A percentile compares a stretch with the other conserved stretches of the same genome.
These are phyloP conservation scores for Pistacia integerrima DNA, from an alignment of 345 rosid genomes.

Conservation along the genomic window DNA sequence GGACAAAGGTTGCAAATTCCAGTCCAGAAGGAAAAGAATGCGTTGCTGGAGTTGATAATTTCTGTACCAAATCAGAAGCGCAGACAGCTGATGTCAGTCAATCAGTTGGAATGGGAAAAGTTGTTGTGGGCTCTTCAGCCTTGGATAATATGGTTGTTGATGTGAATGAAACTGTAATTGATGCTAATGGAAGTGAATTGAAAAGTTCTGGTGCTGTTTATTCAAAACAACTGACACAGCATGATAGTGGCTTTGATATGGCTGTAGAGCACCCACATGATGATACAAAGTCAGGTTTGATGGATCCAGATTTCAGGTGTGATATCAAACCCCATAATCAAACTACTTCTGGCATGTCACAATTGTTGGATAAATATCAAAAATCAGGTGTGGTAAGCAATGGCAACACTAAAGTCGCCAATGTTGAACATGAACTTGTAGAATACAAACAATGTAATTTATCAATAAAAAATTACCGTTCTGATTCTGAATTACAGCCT, in stretches of 20 bases:
- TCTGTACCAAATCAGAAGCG: not conserved
- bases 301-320: conserved; percentile 20
- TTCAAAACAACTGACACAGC: conserved; percentile 21
- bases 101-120: conserved; percentile 25
- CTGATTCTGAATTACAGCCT: conserved; percentile 22
- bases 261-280: conserved; percentile 24
- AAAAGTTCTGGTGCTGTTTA: conserved; percentile 19
- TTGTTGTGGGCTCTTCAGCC: conserved; percentile 14
- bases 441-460: conserved; percentile 19
- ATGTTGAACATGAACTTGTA: conserved; percentile 22
- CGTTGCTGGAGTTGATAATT: no score
- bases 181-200: conserved; percentile 14
- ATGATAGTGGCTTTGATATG: conserved; percentile 29
- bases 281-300: conserved; percentile 16
- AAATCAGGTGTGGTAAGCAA: conserved; percentile 21
- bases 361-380: conserved; percentile 22
- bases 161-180: conserved; percentile 19
- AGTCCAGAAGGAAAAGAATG: conserved; percentile 16
- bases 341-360: conserved; percentile 26
- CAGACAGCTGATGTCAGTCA: conserved; percentile 23
- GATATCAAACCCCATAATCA: conserved; percentile 33
- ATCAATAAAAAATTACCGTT: not conserved
- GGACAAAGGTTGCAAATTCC: conserved; percentile 19
- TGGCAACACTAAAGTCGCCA: conserved; percentile 19
- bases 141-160: conserved; percentile 27